These are phyloP conservation scores for Colletotrichum eremochloae DNA, from an alignment of 2,329 filamentous ascomycete genomes.

Conservation along the genomic window DNA sequence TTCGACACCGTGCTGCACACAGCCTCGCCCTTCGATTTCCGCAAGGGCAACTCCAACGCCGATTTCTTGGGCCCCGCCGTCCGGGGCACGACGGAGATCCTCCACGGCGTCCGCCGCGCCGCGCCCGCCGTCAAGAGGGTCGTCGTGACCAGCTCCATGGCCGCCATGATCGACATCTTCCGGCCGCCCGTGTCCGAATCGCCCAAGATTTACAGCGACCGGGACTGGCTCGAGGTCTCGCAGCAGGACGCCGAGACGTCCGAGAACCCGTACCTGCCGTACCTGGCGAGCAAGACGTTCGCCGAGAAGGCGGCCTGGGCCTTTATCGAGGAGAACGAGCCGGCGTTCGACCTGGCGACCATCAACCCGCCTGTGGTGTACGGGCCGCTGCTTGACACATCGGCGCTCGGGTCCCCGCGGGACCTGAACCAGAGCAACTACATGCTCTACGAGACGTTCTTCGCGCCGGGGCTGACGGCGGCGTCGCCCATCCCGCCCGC, in stretches of 20 bases:
- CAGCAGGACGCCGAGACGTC: constrained; percentile 11
- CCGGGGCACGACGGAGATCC: constrained; percentile 63
- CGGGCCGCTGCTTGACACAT: constrained; percentile 28
- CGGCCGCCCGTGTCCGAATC: constrained; percentile 53
- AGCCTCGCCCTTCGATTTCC: constrained; percentile 79
- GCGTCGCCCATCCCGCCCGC: constrained; percentile 38
- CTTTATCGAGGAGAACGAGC: constrained; percentile 49
- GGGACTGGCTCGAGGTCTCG: constrained; percentile 55
- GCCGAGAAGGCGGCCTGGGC: constrained; percentile 51
- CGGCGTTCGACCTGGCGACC: constrained; percentile 55
- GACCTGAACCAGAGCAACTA: constrained; percentile 34
- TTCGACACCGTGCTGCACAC: constrained; percentile 83
- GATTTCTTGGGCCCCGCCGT: constrained; percentile 69
- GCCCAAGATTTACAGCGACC: constrained; percentile 58
- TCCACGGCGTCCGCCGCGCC: constrained; percentile 60
- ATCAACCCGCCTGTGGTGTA: constrained; percentile 38
- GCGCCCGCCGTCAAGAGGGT: constrained; percentile 72
- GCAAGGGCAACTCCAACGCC: constrained; percentile 65
- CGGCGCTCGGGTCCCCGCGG: neutral
- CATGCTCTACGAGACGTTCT: constrained; percentile 26
- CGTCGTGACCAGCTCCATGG: constrained; percentile 66
- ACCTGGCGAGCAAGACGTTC: constrained; percentile 63
- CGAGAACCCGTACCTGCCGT: constrained; percentile 59
- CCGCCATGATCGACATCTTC: constrained; percentile 57
- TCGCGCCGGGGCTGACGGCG: constrained; percentile 12